Conservation (phyloP, 2,329 filamentous ascomycete species). For the Cladosporium oxysporum region DNA sequence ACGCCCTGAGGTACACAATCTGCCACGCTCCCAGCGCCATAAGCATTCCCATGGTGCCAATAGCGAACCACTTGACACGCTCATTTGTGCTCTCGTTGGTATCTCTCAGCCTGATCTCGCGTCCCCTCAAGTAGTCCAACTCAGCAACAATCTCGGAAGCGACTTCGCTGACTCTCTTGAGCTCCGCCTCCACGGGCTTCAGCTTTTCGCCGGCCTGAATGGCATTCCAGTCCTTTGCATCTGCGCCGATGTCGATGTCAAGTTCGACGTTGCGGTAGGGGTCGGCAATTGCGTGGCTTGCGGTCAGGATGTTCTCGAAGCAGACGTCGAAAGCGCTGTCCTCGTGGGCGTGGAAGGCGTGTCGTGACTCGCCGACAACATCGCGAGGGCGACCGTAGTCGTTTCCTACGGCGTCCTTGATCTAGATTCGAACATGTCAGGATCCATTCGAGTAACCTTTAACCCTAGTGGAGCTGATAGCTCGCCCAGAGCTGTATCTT, state of each 20-base stretch:
- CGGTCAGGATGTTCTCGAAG: conserved; percentile 50
- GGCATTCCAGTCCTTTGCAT: conserved; percentile 96
- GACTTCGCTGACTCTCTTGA: conserved; percentile 88
- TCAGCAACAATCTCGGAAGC: conserved; percentile 84
- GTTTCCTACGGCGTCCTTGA: conserved; percentile 92
- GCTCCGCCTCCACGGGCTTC: conserved; percentile 91
- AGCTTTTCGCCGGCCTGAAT: conserved; percentile 95
- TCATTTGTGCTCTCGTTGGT: conserved; percentile 99
- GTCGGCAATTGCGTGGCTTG: conserved; percentile 46
- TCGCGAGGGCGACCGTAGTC: conserved; percentile 92
- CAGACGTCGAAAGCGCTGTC: conserved; percentile 58
- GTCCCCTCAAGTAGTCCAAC: conserved; percentile 89
- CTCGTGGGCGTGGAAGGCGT: conserved; percentile 88
- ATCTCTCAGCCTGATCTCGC: conserved; percentile 94
- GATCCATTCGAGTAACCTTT: background rate
- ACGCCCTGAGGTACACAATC: conserved; percentile 94
- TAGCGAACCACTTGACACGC: conserved; percentile 97
- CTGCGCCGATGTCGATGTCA: conserved; percentile 93
- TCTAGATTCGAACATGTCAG: conserved; percentile 63
- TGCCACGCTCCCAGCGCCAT: conserved; percentile 92
- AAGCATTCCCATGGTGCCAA: conserved; percentile 88
- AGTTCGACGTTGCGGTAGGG: conserved; percentile 77
- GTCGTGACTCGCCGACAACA: conserved; percentile 85
- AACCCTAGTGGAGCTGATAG: too few species aligned
- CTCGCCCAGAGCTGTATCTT: background rate